A percentile compares a stretch with the other conserved stretches of the same genome.
Evolutionary conservation across 306 rosid species (phyloP).

Genomic region (Urtica urens): DNA sequence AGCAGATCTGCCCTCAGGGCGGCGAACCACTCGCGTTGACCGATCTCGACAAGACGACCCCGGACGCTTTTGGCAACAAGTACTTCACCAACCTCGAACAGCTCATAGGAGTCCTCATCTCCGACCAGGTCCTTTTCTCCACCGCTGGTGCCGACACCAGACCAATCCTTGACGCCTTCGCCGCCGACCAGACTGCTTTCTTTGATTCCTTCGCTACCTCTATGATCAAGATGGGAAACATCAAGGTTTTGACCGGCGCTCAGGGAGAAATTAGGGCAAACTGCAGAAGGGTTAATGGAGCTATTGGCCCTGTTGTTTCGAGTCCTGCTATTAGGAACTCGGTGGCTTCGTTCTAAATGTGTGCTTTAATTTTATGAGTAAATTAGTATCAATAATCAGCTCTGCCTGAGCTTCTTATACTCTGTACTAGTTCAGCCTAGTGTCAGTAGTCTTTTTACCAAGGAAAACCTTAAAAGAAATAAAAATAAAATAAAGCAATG

Average conservation of each 20-base stretch:
- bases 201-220: slow-evolving; percentile 45
- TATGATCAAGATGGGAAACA: slow-evolving; percentile 69
- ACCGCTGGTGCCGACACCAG: slow-evolving; percentile 31
- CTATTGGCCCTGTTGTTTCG: too few relatives aligned
- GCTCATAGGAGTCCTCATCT: slow-evolving; percentile 39
- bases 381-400: too few relatives aligned
- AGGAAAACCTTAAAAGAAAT: too few relatives aligned
- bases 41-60: slow-evolving; percentile 36
- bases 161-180: slow-evolving; percentile 41
- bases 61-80: slow-evolving; percentile 39
- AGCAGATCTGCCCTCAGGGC: slow-evolving; percentile 46
- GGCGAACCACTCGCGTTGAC: slow-evolving; percentile 28
- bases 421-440: too few relatives aligned
- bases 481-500: too few relatives aligned
- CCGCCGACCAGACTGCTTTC: slow-evolving; percentile 39
- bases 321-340: too few relatives aligned
- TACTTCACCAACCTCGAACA: slow-evolving; percentile 37
- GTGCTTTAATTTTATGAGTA: too few relatives aligned
- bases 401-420: too few relatives aligned
- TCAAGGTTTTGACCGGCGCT: slow-evolving; percentile 38
- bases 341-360: too few relatives aligned
- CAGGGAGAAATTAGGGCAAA: slow-evolving; percentile 49
- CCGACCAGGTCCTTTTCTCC: slow-evolving; percentile 50
- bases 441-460: too few relatives aligned
- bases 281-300: slow-evolving; percentile 53